Base-by-base conservation (phyloP, 345 rosid species). In the Clausena lansium region DNA sequence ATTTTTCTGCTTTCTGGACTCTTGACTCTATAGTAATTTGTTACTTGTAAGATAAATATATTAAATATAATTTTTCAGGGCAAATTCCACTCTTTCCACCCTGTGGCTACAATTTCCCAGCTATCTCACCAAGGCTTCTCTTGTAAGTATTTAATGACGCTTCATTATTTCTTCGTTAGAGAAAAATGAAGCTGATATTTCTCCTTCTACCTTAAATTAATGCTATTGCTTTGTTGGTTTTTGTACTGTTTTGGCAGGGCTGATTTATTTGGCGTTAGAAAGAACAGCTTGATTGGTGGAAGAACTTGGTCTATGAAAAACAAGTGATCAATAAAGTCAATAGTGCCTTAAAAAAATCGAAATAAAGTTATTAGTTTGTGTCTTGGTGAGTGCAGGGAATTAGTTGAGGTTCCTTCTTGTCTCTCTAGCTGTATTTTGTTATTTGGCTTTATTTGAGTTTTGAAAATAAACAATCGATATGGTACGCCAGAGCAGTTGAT, bases 91-190 rank as follows among this genome's bases (percentile, higher is more conserved):
- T 92, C 95, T 15, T 93, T 93, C 89, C 98, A 95, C 82, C 99
- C 99, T 6, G 98, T 95, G 50, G 98, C 98, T 54, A 92, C 99
- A 77, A 90, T 30, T 95, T 78, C 98, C 93, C 71, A 95, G 98
- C 80, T 93, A 95, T 89, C 95, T 95, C 73, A 93, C 93, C 78
- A 95, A 93, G 91, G 98, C 99, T 66, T 98, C 99, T 77, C 95
- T 95, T 25, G 99, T 95, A 87, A 87, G 97, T 72, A 24, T 25
- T 5, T 9, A 20, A 32, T 4, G n/a, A 6, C 38, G 22, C 15
- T 30, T 63, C 33, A 38, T 38, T 30, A 1, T 30, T 30, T 30
- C 32, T 30, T 30, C 32, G 2, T 30, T 30, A 2, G 32, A 30
- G n/a, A n/a, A n/a, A n/a, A n/a, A n/a, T n/a, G n/a, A n/a, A n/a